Evolutionary conservation across 2,329 filamentous ascomycete species (phyloP).

Genomic region (Diaporthe australafricana): DNA sequence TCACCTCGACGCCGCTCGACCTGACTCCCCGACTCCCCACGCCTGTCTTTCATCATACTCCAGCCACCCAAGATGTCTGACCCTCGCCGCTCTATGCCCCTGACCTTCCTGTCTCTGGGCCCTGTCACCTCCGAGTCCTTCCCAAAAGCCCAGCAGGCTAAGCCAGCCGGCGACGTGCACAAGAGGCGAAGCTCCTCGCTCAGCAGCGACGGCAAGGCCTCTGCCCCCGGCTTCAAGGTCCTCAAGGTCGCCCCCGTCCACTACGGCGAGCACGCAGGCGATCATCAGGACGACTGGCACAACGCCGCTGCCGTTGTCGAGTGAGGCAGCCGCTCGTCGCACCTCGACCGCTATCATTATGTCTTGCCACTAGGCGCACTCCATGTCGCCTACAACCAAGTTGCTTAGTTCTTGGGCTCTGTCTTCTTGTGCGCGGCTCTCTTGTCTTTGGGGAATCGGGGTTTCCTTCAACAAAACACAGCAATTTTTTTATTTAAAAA

Average conservation of each 20-base stretch:
- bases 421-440: neutral
- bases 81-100: slow-evolving; percentile 27
- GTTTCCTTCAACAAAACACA: neutral
- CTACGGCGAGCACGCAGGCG: slow-evolving; percentile 70
- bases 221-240: slow-evolving; percentile 57
- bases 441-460: neutral
- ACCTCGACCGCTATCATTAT: neutral
- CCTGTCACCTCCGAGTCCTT: slow-evolving; percentile 68
- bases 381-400: neutral
- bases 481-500: neutral
- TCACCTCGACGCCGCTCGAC: neutral
- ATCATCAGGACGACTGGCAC: slow-evolving; percentile 68
- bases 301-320: slow-evolving; percentile 55
- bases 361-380: neutral
- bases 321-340: slow-evolving; percentile 40
- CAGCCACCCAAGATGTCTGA: slow-evolving; percentile 30
- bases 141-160: slow-evolving; percentile 55
- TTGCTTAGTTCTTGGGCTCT: neutral
- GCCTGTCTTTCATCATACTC: neutral
- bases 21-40: neutral
- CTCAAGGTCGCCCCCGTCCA: slow-evolving; percentile 75
- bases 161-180: slow-evolving; percentile 40
- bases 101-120: slow-evolving; percentile 67
- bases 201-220: slow-evolving; percentile 57
- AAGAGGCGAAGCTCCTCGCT: slow-evolving; percentile 66